Percentiles rank a stretch among this genome's conserved stretches.
These are phyloP conservation scores for Nigrospora osmanthi DNA, from an alignment of 2,329 filamentous ascomycete species.

Conservation along the genomic window DNA sequence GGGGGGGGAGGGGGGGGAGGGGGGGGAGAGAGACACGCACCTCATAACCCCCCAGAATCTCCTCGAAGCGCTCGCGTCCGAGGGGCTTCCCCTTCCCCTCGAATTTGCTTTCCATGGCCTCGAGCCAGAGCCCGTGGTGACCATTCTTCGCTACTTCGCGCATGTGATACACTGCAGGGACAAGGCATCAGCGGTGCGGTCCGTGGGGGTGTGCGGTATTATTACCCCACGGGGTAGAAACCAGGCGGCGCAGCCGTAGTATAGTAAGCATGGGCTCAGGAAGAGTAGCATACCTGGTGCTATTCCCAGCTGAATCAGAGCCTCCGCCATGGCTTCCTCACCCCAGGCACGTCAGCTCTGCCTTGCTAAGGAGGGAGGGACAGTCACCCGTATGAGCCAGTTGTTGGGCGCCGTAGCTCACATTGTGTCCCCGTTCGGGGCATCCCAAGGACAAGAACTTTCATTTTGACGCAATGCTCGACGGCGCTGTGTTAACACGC, in stretches of 20 bases:
- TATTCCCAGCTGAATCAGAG: slow-evolving; percentile 19
- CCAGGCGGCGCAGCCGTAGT: no score
- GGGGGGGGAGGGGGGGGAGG: no score
- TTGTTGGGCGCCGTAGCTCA: slow-evolving; percentile 4
- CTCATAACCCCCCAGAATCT: slow-evolving; percentile 23
- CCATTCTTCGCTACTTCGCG: slow-evolving; percentile 22
- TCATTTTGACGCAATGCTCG: slow-evolving; percentile 10
- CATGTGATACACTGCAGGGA: slow-evolving; percentile 21
- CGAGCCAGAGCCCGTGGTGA: slow-evolving; percentile 23
- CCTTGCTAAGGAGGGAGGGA: no score
- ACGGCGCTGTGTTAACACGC: no score
- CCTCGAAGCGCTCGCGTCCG: slow-evolving; percentile 22
- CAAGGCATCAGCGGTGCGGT: no score
- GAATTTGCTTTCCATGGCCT: slow-evolving; percentile 24
- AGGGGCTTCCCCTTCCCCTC: slow-evolving; percentile 15
- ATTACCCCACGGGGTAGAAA: no score
- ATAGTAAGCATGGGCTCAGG: no score
- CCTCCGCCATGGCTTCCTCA: slow-evolving; percentile 18
- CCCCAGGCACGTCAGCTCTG: no score
- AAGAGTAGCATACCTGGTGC: slow-evolving; percentile 2
- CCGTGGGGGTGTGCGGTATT: no score
- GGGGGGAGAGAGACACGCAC: no score
- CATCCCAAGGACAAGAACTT: slow-evolving; percentile 24
- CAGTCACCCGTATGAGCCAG: no score
- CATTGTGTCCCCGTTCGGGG: slow-evolving; percentile 24